Evolutionary conservation across 176 grass and related monocot genomes (phyloP).

Genomic region (Ensete ventricosum): DNA sequence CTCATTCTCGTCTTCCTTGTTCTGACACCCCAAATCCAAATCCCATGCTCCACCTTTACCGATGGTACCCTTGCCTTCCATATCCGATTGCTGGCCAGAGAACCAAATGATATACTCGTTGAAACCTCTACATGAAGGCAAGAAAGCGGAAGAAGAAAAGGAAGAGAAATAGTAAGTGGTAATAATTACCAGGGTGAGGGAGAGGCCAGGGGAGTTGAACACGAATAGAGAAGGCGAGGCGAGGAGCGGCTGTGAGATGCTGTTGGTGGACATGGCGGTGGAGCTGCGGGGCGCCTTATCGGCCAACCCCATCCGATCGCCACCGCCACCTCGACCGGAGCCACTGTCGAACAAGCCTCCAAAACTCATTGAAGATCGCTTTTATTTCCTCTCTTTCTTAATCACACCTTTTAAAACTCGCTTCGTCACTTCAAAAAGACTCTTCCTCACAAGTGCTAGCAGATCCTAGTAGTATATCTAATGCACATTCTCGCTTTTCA

Average conservation of each 20-base stretch:
- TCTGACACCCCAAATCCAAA: neutral
- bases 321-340: conserved; percentile 28
- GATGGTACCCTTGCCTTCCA: conserved; percentile 20
- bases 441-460: neutral
- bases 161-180: too few relatives aligned
- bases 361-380: neutral
- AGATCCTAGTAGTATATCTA: neutral
- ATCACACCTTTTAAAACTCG: neutral
- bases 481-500: neutral
- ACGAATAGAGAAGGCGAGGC: neutral
- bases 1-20: conserved; percentile 35
- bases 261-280: neutral
- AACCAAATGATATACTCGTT: neutral
- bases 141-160: too few relatives aligned
- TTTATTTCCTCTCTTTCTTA: neutral
- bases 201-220: conserved; percentile 47
- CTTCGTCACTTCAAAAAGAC: neutral
- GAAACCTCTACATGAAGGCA: neutral
- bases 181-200: conserved; percentile 39
- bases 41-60: conserved; percentile 10
- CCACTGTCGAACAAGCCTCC: conserved; percentile 22
- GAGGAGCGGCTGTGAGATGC: neutral
- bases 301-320: neutral
- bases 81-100: conserved; percentile 11
- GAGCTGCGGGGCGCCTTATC: neutral